phyloP scores from a whole-genome alignment of 2,329 filamentous ascomycete species.

The Beauveria rudraprayagi region DNA sequence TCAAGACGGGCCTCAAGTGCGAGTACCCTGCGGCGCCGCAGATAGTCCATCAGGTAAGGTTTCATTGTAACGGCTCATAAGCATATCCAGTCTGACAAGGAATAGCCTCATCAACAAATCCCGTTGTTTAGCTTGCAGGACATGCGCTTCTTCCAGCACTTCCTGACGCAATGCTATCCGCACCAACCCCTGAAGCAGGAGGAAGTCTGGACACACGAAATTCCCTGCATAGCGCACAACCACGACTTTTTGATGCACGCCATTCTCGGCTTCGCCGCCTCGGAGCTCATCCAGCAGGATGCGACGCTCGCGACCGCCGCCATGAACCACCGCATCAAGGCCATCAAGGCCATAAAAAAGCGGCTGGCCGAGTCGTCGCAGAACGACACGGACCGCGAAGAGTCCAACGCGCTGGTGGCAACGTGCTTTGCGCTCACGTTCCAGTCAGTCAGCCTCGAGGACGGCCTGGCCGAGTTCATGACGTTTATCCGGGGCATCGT shows the following conservation, averaged over 20 bases:
- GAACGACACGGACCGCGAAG: slow-evolving; percentile 36
- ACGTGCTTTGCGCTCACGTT: slow-evolving; percentile 53
- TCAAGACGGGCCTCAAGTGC: slow-evolving; percentile 54
- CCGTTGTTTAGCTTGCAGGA: slow-evolving; percentile 53
- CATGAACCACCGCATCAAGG: slow-evolving; percentile 57
- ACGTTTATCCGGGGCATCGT: slow-evolving; percentile 51
- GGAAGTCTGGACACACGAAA: slow-evolving; percentile 56
- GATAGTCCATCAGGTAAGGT: slow-evolving; percentile 42
- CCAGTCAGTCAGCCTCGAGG: slow-evolving; percentile 48
- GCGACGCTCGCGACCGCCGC: slow-evolving; percentile 46
- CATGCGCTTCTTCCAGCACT: slow-evolving; percentile 64
- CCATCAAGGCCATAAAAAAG: slow-evolving; percentile 54
- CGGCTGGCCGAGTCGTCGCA: slow-evolving; percentile 37
- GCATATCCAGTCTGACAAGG: slow-evolving; percentile 5
- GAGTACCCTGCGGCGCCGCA: slow-evolving; percentile 49
- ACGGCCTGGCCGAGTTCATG: slow-evolving; percentile 54
- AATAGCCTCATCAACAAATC: slow-evolving; percentile 47
- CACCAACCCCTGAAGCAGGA: slow-evolving; percentile 59
- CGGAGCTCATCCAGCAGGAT: slow-evolving; percentile 49
- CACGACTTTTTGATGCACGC: slow-evolving; percentile 64
- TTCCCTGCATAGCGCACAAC: slow-evolving; percentile 59
- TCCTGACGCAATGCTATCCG: slow-evolving; percentile 53
- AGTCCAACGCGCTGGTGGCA: slow-evolving; percentile 51
- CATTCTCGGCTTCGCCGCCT: slow-evolving; percentile 59
- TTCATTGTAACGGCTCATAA: background rate